Evolutionary conservation across 148 eudicot species (phyloP).

Genomic region (Camellia granthamiana): DNA sequence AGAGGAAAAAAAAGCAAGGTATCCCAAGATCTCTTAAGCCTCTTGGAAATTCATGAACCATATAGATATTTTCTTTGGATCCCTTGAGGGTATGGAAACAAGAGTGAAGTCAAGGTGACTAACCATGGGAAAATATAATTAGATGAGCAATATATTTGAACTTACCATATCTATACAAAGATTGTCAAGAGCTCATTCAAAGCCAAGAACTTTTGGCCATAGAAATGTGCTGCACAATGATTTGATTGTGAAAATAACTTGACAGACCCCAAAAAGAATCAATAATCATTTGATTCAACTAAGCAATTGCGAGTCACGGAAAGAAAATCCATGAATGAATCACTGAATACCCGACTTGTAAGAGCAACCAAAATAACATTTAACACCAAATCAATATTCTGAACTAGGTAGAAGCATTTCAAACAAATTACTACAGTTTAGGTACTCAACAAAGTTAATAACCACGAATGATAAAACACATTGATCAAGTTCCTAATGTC

Average conservation of each 20-base stretch:
- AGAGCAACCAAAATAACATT: not conserved
- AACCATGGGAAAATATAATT: not conserved
- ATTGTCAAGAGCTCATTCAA: conserved; percentile 4
- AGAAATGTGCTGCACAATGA: not conserved
- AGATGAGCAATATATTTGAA: not conserved
- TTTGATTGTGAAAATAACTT: not conserved
- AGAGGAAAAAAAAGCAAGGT: not conserved
- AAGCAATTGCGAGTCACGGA: not conserved
- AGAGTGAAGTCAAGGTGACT: not conserved
- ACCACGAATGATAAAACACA: not conserved
- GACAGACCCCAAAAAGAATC: not conserved
- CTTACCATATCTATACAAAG: not conserved
- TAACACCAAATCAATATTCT: not conserved
- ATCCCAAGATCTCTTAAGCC: not conserved
- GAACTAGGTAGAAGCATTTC: not conserved
- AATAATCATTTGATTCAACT: not conserved
- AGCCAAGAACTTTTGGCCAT: not conserved
- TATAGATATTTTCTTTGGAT: not conserved
- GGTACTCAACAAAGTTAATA: not conserved
- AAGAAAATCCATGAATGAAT: not conserved
- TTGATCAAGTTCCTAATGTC: not conserved
- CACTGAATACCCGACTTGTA: not conserved
- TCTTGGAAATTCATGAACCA: not conserved
- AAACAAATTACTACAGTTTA: not conserved
- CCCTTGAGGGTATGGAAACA: not conserved